Conservation (phyloP, 768 basidiomycete species). For the Russula griseocarnosa region DNA sequence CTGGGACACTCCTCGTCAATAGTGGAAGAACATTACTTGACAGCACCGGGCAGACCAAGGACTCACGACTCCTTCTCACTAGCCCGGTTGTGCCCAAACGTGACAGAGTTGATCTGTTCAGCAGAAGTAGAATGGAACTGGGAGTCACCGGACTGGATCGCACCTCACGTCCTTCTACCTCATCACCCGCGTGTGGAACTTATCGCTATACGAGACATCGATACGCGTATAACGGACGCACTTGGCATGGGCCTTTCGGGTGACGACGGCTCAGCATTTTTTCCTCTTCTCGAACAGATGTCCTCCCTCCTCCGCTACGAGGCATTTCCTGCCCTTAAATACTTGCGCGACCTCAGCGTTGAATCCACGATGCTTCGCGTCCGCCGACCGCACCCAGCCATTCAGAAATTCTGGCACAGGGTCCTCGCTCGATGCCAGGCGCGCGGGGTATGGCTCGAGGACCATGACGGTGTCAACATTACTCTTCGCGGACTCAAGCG, state of each 20-base stretch:
- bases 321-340: conserved; percentile 59
- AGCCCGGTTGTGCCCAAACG: conserved; percentile 65
- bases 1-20: conserved; percentile 66
- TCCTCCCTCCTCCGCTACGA: conserved; percentile 51
- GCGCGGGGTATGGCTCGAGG: conserved; percentile 60
- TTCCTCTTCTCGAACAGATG: conserved; percentile 62
- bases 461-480: conserved; percentile 57
- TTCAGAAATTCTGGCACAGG: conserved; percentile 42
- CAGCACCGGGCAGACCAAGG: conserved; percentile 38
- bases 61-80: conserved; percentile 39
- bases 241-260: conserved; percentile 30
- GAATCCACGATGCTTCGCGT: conserved; percentile 54
- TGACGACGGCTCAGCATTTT: conserved; percentile 48
- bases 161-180: conserved; percentile 67
- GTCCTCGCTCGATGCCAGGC: conserved; percentile 46
- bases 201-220: conserved; percentile 70
- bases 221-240: conserved; percentile 51
- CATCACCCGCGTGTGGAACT: conserved; percentile 57
- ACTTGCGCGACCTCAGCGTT: conserved; percentile 61
- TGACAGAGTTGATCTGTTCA: conserved; percentile 65
- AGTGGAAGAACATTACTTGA: conserved; percentile 64
- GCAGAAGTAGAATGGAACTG: conserved; percentile 82
- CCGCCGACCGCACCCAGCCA: conserved; percentile 36
- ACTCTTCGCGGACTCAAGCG: conserved; percentile 43
- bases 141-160: conserved; percentile 76